Evolutionary conservation across 2,329 filamentous ascomycete species (phyloP), one percentile per base, ranked within the genome.

Genomic region (Ilyonectria mors-panacis): DNA sequence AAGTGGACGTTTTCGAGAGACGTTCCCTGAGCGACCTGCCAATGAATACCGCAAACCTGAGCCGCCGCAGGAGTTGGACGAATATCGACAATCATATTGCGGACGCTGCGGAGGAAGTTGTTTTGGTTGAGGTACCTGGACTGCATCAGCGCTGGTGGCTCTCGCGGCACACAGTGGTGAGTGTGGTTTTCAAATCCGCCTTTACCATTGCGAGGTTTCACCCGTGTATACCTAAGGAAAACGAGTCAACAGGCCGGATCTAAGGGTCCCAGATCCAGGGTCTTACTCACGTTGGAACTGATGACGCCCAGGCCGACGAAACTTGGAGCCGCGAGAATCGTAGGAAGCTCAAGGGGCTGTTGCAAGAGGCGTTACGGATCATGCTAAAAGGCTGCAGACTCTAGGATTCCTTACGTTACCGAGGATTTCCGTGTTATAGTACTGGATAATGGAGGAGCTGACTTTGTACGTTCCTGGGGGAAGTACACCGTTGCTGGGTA

Each of bases 1-100:
- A 88, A 85, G 15, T 83, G 77, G 48, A 87, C 77, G 67, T 88
- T 87, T 70, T 86, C 81, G 39, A 88, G 73, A n/a, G 80, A 84
- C 6, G 85, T 85, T 2, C 81, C 88, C 74, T 91, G 89, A 2
- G 87, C 88, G 15, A 89, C 87, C 63, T 90, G 88, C 88, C 88
- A 91, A 74, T 91, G 88, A 47, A 91, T 86, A 73, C 85, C 87
- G 37, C 76, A 80, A 6, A 79, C 77, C 15, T 76, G 69, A 2
- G 75, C 78, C 19, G 65, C 68, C 2, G 75, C 74, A 2, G 76
- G 66, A 17, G 80, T 80, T 17, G 54, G 69, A 9, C 76, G 76
- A 13, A 82, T 80, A 74, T 93, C 91, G 42, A 93, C 82, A 63
- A 90, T 81, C 61, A 93, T 84, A 74, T 93, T 93, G 12, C 89